These are phyloP conservation scores for Rosa multiflora DNA, from an alignment of 306 rosid genomes.

Conservation along the genomic window DNA sequence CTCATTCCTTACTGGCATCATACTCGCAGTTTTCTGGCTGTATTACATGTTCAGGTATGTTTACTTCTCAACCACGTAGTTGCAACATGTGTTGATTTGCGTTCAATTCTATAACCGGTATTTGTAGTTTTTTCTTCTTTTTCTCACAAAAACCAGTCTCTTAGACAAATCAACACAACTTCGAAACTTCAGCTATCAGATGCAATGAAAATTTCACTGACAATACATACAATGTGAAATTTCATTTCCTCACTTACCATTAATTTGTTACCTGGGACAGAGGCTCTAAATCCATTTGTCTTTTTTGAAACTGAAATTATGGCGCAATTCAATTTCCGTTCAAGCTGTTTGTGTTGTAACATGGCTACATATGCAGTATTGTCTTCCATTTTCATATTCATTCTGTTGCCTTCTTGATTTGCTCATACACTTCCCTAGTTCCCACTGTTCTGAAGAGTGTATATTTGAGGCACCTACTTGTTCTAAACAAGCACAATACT, in stretches of 20 bases:
- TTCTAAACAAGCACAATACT: neutral
- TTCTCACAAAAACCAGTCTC: neutral
- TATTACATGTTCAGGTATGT: slow-evolving; percentile 78
- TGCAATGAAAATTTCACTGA: neutral
- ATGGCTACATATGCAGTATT: neutral
- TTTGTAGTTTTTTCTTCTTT: neutral
- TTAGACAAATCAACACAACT: neutral
- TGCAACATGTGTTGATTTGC: neutral
- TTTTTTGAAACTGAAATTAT: neutral
- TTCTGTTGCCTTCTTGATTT: slow-evolving; percentile 17
- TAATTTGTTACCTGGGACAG: neutral
- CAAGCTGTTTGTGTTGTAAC: neutral
- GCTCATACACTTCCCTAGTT: neutral
- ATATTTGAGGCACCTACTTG: neutral
- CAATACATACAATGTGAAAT: neutral
- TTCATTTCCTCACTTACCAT: neutral
- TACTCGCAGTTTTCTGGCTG: slow-evolving; percentile 78
- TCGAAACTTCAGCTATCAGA: neutral
- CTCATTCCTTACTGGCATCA: slow-evolving; percentile 49
- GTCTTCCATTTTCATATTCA: neutral
- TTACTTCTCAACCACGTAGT: slow-evolving; percentile 14
- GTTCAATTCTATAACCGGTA: neutral
- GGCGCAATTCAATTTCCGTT: neutral
- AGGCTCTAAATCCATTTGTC: neutral
- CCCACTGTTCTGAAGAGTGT: neutral